Evolutionary conservation across 805 yeast species (phyloP).

Genomic region (Pichia eremophila): DNA sequence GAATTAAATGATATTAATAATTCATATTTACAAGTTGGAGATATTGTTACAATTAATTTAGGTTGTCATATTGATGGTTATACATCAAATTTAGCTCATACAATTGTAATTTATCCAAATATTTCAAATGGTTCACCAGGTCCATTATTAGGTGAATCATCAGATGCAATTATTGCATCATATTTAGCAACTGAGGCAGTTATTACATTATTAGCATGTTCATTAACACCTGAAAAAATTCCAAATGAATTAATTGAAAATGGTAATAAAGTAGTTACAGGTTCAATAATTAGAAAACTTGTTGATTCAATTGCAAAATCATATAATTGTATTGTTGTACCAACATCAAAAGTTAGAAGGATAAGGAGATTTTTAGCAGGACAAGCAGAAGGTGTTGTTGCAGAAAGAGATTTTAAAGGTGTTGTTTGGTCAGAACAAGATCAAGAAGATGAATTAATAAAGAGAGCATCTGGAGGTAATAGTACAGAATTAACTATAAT

Average conservation of each 20-base stretch:
- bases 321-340: slow-evolving; percentile 78
- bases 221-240: slow-evolving; percentile 66
- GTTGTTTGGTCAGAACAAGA: slow-evolving; percentile 80
- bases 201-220: slow-evolving; percentile 62
- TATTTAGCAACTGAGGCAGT: slow-evolving; percentile 85
- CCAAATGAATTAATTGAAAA: slow-evolving; percentile 37
- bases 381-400: slow-evolving; percentile 85
- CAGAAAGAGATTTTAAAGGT: slow-evolving; percentile 88
- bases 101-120: slow-evolving; percentile 67
- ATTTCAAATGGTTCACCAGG: slow-evolving; percentile 54
- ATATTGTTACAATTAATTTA: slow-evolving; percentile 71
- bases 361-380: slow-evolving; percentile 91
- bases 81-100: slow-evolving; percentile 79
- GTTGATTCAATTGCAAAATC: slow-evolving; percentile 84
- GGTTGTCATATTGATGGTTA: slow-evolving; percentile 96
- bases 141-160: slow-evolving; percentile 75
- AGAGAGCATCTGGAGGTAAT: neutral
- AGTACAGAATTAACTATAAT: slow-evolving; percentile 27
- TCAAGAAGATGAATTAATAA: slow-evolving; percentile 49
- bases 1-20: slow-evolving; percentile 70
- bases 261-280: slow-evolving; percentile 44
- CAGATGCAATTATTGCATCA: slow-evolving; percentile 85
- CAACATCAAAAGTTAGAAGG: slow-evolving; percentile 88
- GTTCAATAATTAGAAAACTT: slow-evolving; percentile 56
- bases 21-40: slow-evolving; percentile 65